Base-by-base conservation (phyloP, 106 monocot genomes). In the Platanthera zijinensis region DNA sequence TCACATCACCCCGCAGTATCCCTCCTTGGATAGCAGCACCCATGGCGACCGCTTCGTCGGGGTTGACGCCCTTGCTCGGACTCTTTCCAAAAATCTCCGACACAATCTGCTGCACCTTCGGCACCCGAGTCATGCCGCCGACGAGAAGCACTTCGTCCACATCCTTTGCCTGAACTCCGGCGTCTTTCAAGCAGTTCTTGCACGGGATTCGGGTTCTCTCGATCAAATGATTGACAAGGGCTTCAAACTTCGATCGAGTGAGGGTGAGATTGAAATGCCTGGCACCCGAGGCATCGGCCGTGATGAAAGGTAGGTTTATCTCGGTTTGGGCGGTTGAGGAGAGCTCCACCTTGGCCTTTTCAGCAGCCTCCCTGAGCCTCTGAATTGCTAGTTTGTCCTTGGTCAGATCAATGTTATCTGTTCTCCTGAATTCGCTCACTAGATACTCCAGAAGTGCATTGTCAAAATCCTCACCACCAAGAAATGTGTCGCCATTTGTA, bases 401-500 rank as follows among this genome's bases (percentile, higher is more conserved):
- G 18, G 78, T 57, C 15, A 83, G 59, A 61, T 83, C 83, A 12
- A 75, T 79, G 51, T 49, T 68, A 8, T 78, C 75, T 17, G 78
- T 57, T 51, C 70, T 52, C 10, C 79, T 79, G 72, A 83, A 78
- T 32, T 83, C 83, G 13, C 30, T 61, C 17, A 79, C 70, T n/a
- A 79, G 50, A 45, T 57, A 83, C 15, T 83, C 79, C 4, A 83
- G 45, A 8, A 83, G 57, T 12, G 49, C 8, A 50, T 51, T 79
- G 45, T 84, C 84, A 17, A 84, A 84, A 57, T 84, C 84, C 56
- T 84, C 84, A 5, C 84, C 84, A 21, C 79, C 79, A 45, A 83
- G 51, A 46, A 78, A 79, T 3, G 83, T 78, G 48, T 83, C 79
- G 12, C 83, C 83, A 54, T 78, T 78, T 25, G 79, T 83, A 48